A percentile compares a stretch with the other conserved stretches of the same genome.
Evolutionary conservation across 2,329 filamentous ascomycete species (phyloP).

Genomic region (Penicillium hesseltinei): DNA sequence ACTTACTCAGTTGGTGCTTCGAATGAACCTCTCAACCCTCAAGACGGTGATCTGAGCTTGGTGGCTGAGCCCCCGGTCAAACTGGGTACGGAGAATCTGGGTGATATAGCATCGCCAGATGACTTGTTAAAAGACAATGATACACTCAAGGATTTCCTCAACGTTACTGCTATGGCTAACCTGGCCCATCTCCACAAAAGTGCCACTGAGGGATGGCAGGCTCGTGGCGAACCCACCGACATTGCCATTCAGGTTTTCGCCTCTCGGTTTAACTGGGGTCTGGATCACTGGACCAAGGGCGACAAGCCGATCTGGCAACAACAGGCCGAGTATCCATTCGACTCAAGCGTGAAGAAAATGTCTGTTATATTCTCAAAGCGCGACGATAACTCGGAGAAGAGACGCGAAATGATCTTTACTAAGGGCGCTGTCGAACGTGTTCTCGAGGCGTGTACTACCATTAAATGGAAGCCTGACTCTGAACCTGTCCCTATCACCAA

Average conservation of each 20-base stretch:
- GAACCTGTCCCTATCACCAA: conserved; percentile 50
- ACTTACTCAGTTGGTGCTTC: conserved; percentile 59
- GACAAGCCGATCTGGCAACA: conserved; percentile 55
- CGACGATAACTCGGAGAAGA: conserved; percentile 16
- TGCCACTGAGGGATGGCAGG: conserved; percentile 57
- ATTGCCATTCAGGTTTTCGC: conserved; percentile 75
- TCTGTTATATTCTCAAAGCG: conserved; percentile 61
- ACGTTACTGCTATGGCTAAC: conserved; percentile 65
- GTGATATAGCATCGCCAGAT: conserved; percentile 21
- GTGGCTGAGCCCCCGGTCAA: conserved; percentile 33
- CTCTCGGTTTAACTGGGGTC: conserved; percentile 64
- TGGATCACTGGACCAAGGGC: conserved; percentile 52
- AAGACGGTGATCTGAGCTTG: conserved; percentile 49
- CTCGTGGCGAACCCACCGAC: conserved; percentile 67
- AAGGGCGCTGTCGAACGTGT: conserved; percentile 66
- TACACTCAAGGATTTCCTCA: conserved; percentile 56
- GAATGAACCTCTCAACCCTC: conserved; percentile 58
- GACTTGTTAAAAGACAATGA: conserved; percentile 48
- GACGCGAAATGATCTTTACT: conserved; percentile 38
- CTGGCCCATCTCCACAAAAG: conserved; percentile 60
- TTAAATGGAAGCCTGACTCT: conserved; percentile 44
- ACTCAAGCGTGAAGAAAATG: conserved; percentile 75
- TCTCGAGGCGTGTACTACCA: conserved; percentile 59
- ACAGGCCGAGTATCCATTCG: conserved; percentile 69
- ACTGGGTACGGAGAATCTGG: conserved; percentile 25